These are phyloP conservation scores for Arabidopsis lyrata DNA, from an alignment of 441 rosid genomes.

Conservation along the genomic window DNA sequence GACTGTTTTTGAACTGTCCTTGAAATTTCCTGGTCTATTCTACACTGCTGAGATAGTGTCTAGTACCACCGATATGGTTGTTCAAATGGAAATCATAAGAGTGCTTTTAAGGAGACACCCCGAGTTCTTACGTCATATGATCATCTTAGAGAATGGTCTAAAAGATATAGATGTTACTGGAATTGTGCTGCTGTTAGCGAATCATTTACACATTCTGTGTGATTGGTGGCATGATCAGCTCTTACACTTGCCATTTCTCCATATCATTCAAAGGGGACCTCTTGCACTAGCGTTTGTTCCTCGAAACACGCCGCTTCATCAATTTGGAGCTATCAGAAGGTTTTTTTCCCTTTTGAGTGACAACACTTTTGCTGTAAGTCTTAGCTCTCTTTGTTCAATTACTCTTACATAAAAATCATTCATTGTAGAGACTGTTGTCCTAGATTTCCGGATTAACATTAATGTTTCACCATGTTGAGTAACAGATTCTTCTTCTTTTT, in stretches of 20 bases:
- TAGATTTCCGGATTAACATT: too few relatives aligned
- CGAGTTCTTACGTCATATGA: background rate
- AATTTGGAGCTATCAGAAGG: slow-evolving; percentile 30
- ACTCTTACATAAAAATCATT: background rate
- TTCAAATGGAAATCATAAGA: background rate
- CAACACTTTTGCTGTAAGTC: slow-evolving; percentile 42
- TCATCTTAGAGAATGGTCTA: slow-evolving; percentile 1
- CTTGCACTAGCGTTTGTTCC: background rate
- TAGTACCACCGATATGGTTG: background rate
- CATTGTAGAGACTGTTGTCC: too few relatives aligned
- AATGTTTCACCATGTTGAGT: background rate
- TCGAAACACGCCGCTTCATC: slow-evolving; percentile 13
- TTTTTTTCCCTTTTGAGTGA: slow-evolving; percentile 33
- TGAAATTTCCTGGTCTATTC: slow-evolving; percentile 20
- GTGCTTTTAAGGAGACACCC: background rate
- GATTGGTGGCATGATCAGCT: slow-evolving; percentile 36
- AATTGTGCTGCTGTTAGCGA: slow-evolving; percentile 4
- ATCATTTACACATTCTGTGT: slow-evolving; percentile 7
- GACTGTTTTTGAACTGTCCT: slow-evolving; percentile 1
- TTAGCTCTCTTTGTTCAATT: background rate
- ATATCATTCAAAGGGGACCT: slow-evolving; percentile 6
- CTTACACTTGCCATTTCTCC: background rate
- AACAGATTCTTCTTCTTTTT: background rate
- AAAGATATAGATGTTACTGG: background rate
- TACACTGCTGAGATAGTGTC: background rate